Evolutionary conservation across 305 asterid species (phyloP).

Genomic region (Striga hermonthica): DNA sequence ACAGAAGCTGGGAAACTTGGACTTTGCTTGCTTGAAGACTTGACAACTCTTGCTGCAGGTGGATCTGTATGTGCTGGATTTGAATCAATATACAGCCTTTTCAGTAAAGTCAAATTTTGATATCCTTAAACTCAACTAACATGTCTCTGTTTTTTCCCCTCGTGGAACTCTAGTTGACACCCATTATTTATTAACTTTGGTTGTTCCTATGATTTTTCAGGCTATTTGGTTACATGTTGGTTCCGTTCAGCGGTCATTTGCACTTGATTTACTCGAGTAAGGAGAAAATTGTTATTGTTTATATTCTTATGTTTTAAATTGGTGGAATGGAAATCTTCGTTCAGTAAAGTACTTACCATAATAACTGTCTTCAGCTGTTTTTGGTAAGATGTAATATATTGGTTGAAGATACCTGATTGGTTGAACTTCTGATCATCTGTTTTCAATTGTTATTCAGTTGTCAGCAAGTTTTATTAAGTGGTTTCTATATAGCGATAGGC

Average conservation of each 20-base stretch:
- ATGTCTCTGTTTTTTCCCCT: background rate
- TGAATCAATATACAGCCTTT: constrained; percentile 36
- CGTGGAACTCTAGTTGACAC: constrained; percentile 21
- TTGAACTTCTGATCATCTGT: constrained; percentile 3
- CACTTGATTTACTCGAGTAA: constrained; percentile 95
- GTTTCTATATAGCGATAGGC: background rate
- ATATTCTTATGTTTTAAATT: constrained; percentile 21
- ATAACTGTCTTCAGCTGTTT: constrained; percentile 16
- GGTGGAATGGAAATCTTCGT: constrained; percentile 15
- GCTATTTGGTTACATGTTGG: constrained; percentile 76
- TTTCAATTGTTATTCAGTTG: background rate
- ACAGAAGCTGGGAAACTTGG: constrained; percentile 84
- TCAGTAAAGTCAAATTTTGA: constrained; percentile 31
- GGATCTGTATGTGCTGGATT: constrained; percentile 96
- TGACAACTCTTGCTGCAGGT: constrained; percentile 99
- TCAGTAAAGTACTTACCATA: constrained; percentile 18
- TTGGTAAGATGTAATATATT: constrained; percentile 9
- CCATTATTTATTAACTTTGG: constrained; percentile 27
- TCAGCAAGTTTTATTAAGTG: no score
- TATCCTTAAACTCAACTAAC: constrained; percentile 23
- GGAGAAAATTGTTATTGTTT: constrained; percentile 36
- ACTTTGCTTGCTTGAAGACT: constrained; percentile 93
- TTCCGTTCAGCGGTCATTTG: constrained; percentile 88
- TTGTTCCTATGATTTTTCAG: constrained; percentile 49
- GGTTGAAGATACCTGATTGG: background rate